Evolutionary conservation across 176 grass and related monocot species (phyloP).

Genomic region (Themeda triandra): DNA sequence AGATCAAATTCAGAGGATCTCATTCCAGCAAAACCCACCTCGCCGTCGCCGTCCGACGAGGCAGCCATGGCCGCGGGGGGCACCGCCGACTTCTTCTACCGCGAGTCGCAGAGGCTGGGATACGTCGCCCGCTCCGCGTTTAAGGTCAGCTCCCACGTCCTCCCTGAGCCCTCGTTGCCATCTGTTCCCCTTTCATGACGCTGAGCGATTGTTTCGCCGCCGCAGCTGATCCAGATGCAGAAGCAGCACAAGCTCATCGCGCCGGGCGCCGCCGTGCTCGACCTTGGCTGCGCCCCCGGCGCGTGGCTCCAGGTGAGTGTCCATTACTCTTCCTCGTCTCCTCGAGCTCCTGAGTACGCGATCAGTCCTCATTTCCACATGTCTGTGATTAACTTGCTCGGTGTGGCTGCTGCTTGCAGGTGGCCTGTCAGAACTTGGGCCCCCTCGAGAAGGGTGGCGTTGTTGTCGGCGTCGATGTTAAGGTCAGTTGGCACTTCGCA

Average conservation of each 20-base stretch:
- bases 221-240: conserved; percentile 89
- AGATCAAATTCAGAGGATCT: too few species aligned
- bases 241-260: conserved; percentile 63
- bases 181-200: not conserved
- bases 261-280: conserved; percentile 59
- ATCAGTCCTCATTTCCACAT: not conserved
- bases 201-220: not conserved
- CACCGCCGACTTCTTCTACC: conserved; percentile 86
- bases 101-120: conserved; percentile 73
- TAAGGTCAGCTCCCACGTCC: conserved; percentile 38
- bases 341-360: not conserved
- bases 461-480: conserved; percentile 74
- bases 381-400: not conserved
- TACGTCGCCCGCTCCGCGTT: conserved; percentile 85
- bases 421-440: conserved; percentile 77
- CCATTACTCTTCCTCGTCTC: not conserved
- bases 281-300: conserved; percentile 80
- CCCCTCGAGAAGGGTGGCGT: conserved; percentile 65
- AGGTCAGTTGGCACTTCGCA: conserved; percentile 32
- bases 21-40: conserved; percentile 8
- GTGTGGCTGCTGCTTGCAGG: not conserved
- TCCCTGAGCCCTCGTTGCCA: not conserved
- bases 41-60: not conserved
- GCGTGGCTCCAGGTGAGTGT: conserved; percentile 66
- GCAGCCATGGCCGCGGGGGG: conserved; percentile 46